These are phyloP conservation scores for Dothiorella sarmentorum DNA, from an alignment of 2,329 filamentous ascomycete genomes.

Conservation along the genomic window DNA sequence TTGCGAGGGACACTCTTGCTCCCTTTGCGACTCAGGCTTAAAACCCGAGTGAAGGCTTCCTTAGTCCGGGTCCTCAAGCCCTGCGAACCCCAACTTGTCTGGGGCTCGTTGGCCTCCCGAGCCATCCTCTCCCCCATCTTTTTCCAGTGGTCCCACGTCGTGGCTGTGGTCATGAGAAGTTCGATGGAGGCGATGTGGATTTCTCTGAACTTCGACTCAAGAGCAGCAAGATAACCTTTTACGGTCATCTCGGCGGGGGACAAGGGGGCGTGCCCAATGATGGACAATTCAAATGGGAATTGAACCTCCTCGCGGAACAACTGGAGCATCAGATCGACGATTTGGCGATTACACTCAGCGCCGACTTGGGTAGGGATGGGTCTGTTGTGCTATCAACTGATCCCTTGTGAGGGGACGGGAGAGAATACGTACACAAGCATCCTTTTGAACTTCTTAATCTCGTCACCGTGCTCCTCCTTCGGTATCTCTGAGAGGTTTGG, in stretches of 20 bases:
- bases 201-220: background rate
- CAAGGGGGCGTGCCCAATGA: no score
- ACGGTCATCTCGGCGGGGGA: background rate
- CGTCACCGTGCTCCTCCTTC: background rate
- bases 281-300: background rate
- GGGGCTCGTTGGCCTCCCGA: no score
- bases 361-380: background rate
- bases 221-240: background rate
- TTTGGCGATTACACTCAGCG: background rate
- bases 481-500: background rate
- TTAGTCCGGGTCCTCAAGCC: background rate
- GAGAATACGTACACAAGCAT: background rate
- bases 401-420: background rate
- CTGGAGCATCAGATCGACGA: background rate
- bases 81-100: no score
- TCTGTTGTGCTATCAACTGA: background rate
- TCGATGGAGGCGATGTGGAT: background rate
- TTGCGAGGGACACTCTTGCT: background rate
- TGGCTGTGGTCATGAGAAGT: background rate
- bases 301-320: background rate
- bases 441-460: background rate
- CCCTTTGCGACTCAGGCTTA: background rate
- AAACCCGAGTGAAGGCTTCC: background rate
- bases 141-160: background rate
- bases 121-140: background rate